Evolutionary conservation across 1,284 basidiomycete species (phyloP), one percentile per base, ranked within the genome.

Genomic region (Pseudozyma flocculosa): DNA sequence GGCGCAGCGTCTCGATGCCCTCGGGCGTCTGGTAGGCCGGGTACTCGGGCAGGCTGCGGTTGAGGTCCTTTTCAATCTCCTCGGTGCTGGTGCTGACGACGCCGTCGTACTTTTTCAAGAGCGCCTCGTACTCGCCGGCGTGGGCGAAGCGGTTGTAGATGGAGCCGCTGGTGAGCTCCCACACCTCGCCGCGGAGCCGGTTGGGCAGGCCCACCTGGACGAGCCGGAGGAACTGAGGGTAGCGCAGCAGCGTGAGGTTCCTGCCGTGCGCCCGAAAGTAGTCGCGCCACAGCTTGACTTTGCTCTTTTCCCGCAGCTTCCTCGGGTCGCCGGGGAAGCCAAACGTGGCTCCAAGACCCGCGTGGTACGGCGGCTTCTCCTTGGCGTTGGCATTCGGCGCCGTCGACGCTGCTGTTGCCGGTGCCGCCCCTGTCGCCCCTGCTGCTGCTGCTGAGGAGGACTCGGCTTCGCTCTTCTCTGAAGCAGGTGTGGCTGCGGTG

Each of bases 1-100:
- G 84, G 48, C 95, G 83, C 55, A 99, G 82, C 8, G 90, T 87
- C 40, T 70, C 68, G 49, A 78, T 70, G 17, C 75, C 75, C 39
- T 73, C 56, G 2, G 64, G 50, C 10, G 62, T 60, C 44, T 78
- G 75, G 39, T 72, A 78, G 17, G 70, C 75, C 1, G 71, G 68
- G 43, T 76, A 78, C 39, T 78, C 75, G 9, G 78, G 78, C 18
- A 79, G 52, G 40, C 68, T 72, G 19, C 95, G 85, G 80, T 96
- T 94, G 37, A 99, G 80, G 78, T 99, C 95, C 80, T 99, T 99
- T 80, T 98, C 95, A 45, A 99, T 99, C 78, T 99, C 95, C 78
- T 99, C 95, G 0, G 94, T 95, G 70, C 90, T 92, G 9, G 89
- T 89, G 47, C 85, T 92, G 21, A 85, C 86, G 54, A 87, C 84